Conservation (phyloP, 495 filamentous ascomycete species). For the Amphirosellinia nigrospora region DNA sequence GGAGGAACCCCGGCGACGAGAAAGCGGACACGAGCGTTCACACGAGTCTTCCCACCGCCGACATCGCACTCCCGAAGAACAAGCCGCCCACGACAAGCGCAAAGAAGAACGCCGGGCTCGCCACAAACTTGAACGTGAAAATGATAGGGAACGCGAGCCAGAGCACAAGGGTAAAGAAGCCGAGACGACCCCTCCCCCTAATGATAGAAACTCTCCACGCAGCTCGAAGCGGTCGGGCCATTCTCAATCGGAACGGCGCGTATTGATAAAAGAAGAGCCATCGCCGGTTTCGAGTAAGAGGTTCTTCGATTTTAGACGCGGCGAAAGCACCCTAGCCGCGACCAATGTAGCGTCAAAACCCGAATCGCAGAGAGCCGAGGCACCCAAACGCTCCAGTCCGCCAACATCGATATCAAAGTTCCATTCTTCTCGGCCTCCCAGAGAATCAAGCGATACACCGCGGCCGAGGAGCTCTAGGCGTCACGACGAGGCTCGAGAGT, state of each 20-base stretch:
- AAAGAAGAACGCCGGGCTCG: slow-evolving; percentile 44
- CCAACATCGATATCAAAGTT: slow-evolving; percentile 26
- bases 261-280: slow-evolving; percentile 32
- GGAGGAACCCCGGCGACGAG: slow-evolving; percentile 33
- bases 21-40: slow-evolving; percentile 42
- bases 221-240: slow-evolving; percentile 46
- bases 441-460: slow-evolving; percentile 22
- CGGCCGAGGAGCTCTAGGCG: slow-evolving; percentile 22
- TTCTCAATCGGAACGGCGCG: slow-evolving; percentile 29
- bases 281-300: slow-evolving; percentile 44
- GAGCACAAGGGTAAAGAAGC: slow-evolving; percentile 35
- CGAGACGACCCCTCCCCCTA: slow-evolving; percentile 24
- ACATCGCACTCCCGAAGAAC: slow-evolving; percentile 51
- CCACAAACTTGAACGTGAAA: slow-evolving; percentile 34
- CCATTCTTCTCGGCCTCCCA: slow-evolving; percentile 13
- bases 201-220: slow-evolving; percentile 38
- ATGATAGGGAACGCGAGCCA: slow-evolving; percentile 27
- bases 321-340: slow-evolving; percentile 42
- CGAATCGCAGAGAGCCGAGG: slow-evolving; percentile 30
- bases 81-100: slow-evolving; percentile 50
- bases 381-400: slow-evolving; percentile 47
- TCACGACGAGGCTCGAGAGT: background rate
- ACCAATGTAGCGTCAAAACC: slow-evolving; percentile 28
- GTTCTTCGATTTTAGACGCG: slow-evolving; percentile 49
- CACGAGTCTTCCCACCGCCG: slow-evolving; percentile 37